These are phyloP conservation scores for Wolfiporia cocos DNA, from an alignment of 1,284 basidiomycete genomes.

Conservation along the genomic window DNA sequence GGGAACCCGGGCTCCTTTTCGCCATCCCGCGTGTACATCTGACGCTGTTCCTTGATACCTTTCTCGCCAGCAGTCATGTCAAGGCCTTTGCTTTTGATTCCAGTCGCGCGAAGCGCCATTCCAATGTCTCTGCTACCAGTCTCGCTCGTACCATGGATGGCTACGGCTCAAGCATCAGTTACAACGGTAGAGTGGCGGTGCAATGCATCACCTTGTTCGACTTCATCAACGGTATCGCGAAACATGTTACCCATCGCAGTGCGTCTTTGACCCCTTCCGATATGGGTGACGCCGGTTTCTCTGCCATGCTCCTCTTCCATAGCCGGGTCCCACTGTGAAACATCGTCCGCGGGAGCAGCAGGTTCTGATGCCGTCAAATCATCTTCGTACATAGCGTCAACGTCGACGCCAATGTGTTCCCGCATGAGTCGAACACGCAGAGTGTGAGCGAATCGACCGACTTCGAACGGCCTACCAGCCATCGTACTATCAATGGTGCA, in stretches of 20 bases:
- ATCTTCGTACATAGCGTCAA: slow-evolving; percentile 84
- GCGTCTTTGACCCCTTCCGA: slow-evolving; percentile 28
- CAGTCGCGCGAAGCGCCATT: slow-evolving; percentile 35
- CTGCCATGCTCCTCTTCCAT: slow-evolving; percentile 56
- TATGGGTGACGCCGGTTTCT: slow-evolving; percentile 30
- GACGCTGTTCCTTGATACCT: slow-evolving; percentile 43
- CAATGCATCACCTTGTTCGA: slow-evolving; percentile 51
- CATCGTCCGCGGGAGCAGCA: slow-evolving; percentile 43
- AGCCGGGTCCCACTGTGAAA: slow-evolving; percentile 77
- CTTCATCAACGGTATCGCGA: slow-evolving; percentile 32
- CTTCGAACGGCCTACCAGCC: slow-evolving; percentile 93
- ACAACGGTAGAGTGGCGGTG: background rate
- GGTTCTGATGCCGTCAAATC: slow-evolving; percentile 59
- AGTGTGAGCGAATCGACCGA: slow-evolving; percentile 95
- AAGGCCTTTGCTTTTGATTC: slow-evolving; percentile 32
- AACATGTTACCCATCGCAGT: slow-evolving; percentile 31
- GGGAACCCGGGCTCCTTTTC: slow-evolving; percentile 53
- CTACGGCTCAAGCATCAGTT: slow-evolving; percentile 24
- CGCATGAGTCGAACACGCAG: slow-evolving; percentile 93
- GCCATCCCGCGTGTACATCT: slow-evolving; percentile 48
- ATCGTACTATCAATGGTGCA: no score
- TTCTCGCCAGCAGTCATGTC: slow-evolving; percentile 36
- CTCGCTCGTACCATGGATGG: slow-evolving; percentile 35
- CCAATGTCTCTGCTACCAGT: slow-evolving; percentile 29
- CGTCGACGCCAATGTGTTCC: slow-evolving; percentile 94